Percentiles rank a stretch among this genome's conserved stretches.
Conservation (phyloP, 352 stramenopile genomes). For the Halophytophthora batemanensis region DNA sequence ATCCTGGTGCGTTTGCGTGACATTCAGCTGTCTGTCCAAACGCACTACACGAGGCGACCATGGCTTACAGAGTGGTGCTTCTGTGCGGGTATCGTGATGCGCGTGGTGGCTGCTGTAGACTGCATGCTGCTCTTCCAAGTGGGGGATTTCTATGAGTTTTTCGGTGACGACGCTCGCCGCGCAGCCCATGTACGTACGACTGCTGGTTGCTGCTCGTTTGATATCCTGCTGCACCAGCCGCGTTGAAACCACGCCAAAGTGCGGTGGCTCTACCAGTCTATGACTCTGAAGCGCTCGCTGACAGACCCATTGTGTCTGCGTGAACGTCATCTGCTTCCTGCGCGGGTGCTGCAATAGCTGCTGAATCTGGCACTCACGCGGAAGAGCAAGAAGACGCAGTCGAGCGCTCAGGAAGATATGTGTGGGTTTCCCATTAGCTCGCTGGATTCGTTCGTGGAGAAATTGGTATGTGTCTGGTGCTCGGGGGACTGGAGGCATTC, state of each 20-base stretch:
- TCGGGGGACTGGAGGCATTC: constrained; percentile 1
- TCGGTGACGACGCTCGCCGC: constrained; percentile 65
- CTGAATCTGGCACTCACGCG: constrained; percentile 67
- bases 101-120: constrained; percentile 26
- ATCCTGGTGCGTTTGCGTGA: constrained; percentile 36
- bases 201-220: not conserved
- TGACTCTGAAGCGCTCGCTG: too few relatives aligned
- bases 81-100: too few relatives aligned
- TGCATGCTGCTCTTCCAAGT: constrained; percentile 85
- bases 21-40: not conserved
- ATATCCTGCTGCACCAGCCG: not conserved
- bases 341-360: constrained; percentile 26
- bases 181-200: constrained; percentile 50
- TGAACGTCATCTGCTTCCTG: constrained; percentile 4
- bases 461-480: constrained; percentile 40
- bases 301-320: not conserved
- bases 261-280: too few relatives aligned
- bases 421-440: constrained; percentile 73
- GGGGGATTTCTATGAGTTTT: constrained; percentile 85
- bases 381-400: constrained; percentile 57
- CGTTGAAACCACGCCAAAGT: not conserved
- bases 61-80: not conserved
- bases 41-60: not conserved
- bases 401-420: constrained; percentile 61
- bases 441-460: constrained; percentile 77